Percentiles rank a stretch among this genome's conserved stretches.
phyloP scores from a whole-genome alignment of 352 stramenopile genomes.

The Phytophthora litchii region DNA sequence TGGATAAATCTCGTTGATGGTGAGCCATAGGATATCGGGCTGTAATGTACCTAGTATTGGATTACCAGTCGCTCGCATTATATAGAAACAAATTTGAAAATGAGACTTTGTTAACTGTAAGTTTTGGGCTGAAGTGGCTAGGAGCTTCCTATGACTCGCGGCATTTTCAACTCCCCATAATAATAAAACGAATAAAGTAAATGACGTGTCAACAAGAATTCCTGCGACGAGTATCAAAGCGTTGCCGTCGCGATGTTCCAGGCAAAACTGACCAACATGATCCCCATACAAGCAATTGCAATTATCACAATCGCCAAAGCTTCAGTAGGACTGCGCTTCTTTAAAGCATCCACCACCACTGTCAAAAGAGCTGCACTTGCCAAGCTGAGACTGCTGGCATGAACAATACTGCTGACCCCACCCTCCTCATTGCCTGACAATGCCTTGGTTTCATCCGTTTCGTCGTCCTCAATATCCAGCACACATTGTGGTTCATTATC shows the following conservation, averaged over 20 bases:
- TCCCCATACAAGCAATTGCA: slow-evolving; percentile 22
- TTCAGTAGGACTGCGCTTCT: slow-evolving; percentile 32
- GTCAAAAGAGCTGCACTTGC: slow-evolving; percentile 34
- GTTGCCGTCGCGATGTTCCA: slow-evolving; percentile 38
- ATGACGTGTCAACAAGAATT: slow-evolving; percentile 17
- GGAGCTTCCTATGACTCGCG: slow-evolving; percentile 38
- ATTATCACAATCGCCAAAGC: slow-evolving; percentile 32
- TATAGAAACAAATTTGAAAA: background rate
- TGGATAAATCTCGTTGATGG: background rate
- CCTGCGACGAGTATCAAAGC: slow-evolving; percentile 14
- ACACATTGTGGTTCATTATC: slow-evolving; percentile 16
- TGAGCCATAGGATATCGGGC: no score
- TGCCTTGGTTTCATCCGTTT: slow-evolving; percentile 29
- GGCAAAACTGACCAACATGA: slow-evolving; percentile 37
- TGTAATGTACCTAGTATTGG: no score
- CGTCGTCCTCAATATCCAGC: slow-evolving; percentile 29
- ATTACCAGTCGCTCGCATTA: no score
- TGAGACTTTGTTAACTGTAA: slow-evolving; percentile 1
- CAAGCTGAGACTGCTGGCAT: slow-evolving; percentile 25
- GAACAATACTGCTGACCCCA: slow-evolving; percentile 8
- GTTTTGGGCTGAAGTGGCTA: slow-evolving; percentile 5
- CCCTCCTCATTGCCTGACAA: slow-evolving; percentile 15
- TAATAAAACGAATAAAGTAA: slow-evolving; percentile 33
- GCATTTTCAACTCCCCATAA: slow-evolving; percentile 21
- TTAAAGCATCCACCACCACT: slow-evolving; percentile 33